Conservation (phyloP, 768 basidiomycete species). For the Sistotremastrum suecicum region DNA sequence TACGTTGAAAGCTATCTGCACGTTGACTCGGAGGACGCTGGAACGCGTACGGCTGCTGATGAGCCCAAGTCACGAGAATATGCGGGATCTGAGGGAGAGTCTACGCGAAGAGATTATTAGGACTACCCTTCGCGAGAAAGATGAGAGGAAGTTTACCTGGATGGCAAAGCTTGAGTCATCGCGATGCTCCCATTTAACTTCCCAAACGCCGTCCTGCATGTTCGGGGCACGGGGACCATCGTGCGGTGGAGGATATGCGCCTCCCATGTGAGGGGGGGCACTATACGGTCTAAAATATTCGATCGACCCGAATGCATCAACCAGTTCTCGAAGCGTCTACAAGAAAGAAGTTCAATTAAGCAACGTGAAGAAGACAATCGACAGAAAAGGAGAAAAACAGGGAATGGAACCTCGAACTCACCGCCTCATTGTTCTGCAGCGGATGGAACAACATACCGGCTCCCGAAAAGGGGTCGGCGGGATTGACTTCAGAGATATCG, state of each 20-base stretch:
- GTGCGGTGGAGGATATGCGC: constrained; percentile 34
- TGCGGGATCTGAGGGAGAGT: constrained; percentile 57
- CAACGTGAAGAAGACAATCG: not conserved
- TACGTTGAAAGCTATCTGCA: no score
- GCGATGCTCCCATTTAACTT: constrained; percentile 66
- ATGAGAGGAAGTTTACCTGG: constrained; percentile 30
- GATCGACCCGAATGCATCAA: constrained; percentile 46
- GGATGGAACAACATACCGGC: not conserved
- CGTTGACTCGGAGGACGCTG: no score
- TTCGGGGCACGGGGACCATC: constrained; percentile 33
- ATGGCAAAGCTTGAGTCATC: constrained; percentile 64
- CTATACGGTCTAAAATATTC: constrained; percentile 35
- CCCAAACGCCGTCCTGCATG: constrained; percentile 57
- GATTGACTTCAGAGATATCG: not conserved
- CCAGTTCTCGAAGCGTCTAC: constrained; percentile 39
- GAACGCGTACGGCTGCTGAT: constrained; percentile 27
- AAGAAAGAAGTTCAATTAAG: not conserved
- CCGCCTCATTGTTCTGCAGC: not conserved
- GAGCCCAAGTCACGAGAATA: constrained; percentile 68
- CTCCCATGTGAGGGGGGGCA: constrained; percentile 4
- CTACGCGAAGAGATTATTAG: constrained; percentile 19
- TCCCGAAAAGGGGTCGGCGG: not conserved
- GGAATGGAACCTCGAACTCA: not conserved
- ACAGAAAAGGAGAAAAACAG: not conserved
- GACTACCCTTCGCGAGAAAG: not conserved